Conservation (phyloP, 345 rosid species). For the Hibiscus trionum region DNA sequence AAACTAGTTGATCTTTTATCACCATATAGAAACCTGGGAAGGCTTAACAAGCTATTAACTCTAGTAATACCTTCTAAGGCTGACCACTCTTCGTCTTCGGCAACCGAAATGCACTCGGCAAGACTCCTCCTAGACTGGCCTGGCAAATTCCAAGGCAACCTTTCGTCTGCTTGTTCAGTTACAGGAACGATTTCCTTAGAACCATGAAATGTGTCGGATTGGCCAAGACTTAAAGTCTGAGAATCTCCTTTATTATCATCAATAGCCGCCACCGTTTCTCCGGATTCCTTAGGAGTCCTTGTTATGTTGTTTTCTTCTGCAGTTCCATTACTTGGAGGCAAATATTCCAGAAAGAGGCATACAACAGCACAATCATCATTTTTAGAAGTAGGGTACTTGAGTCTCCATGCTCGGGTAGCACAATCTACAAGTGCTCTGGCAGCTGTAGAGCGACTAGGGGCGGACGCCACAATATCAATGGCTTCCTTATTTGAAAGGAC, state of each 20-base stretch:
- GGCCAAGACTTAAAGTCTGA: conserved; percentile 15
- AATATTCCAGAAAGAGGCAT: conserved; percentile 69
- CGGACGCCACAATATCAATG: conserved; percentile 74
- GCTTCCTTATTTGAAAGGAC: conserved; percentile 95
- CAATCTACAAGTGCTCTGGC: conserved; percentile 91
- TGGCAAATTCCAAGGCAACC: conserved; percentile 12
- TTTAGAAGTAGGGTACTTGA: conserved; percentile 90
- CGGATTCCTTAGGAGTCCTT: conserved; percentile 11
- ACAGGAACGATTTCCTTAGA: conserved; percentile 61
- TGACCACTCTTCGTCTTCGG: conserved; percentile 81
- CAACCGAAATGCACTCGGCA: conserved; percentile 12
- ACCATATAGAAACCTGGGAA: conserved; percentile 69
- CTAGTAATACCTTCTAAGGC: conserved; percentile 88
- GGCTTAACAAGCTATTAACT: conserved; percentile 84
- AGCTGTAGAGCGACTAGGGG: conserved; percentile 70
- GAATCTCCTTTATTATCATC: conserved; percentile 13
- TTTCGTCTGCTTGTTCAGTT: conserved; percentile 42
- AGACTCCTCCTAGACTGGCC: conserved; percentile 33
- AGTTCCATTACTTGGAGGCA: conserved; percentile 19
- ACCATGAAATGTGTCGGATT: conserved; percentile 63
- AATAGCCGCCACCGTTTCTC: conserved; percentile 12
- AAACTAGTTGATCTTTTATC: conserved; percentile 64
- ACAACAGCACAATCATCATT: conserved; percentile 67
- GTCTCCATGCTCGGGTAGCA: conserved; percentile 88
- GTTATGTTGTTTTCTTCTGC: conserved; percentile 13